Base-by-base conservation (phyloP, 352 stramenopile genomes). In the Pythium volutum region DNA sequence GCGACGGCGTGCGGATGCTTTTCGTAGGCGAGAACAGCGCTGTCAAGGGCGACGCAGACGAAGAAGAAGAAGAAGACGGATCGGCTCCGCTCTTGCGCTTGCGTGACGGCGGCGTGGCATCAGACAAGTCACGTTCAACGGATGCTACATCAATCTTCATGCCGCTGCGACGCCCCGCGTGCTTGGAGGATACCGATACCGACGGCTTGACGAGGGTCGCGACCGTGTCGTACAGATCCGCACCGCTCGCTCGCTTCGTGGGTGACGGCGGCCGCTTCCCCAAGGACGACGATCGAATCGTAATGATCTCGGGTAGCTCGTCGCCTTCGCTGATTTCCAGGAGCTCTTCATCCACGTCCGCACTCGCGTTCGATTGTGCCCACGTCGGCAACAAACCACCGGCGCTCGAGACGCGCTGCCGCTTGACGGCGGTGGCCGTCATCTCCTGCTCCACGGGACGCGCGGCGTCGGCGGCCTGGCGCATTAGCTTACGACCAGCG, bases 81-180 rank as follows among this genome's bases (percentile, higher is more conserved):
- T 29, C 29, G 5, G 50, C 36, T 18, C 36, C 50, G 63, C 55
- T 65, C 59, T 71, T 71, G 36, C 64, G 52, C n/a, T 71, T 71
- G 5, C 49, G 49, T 6, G 51, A 20, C 10, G 53, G 52, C 46
- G 46, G 52, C 46, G 46, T 31, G 6, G 41, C 20, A 47, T 18
- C 36, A 3, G 31, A 22, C 15, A 48, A 42, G 20, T 64, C 57
- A 25, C 66, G 46, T 26, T 66, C 29, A 20, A 48, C 46, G 23
- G 51, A 54, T 14, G 50, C n/a, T 29, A 55, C 45, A 38, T 69
- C 55, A 53, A 69, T 53, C 31, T 42, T 64, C 55, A 66, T 66
- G 34, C 43, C 61, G 22, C 43, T 61, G 31, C 25, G 48, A 34
- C 43, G 48, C n/a, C 38, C 15, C 15, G 16, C 45, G 14, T 33